A percentile compares a stretch with the other conserved stretches of the same genome.
Conservation (phyloP, 225 moss, liverwort and hornwort genomes). For the Straminergon stramineum region DNA sequence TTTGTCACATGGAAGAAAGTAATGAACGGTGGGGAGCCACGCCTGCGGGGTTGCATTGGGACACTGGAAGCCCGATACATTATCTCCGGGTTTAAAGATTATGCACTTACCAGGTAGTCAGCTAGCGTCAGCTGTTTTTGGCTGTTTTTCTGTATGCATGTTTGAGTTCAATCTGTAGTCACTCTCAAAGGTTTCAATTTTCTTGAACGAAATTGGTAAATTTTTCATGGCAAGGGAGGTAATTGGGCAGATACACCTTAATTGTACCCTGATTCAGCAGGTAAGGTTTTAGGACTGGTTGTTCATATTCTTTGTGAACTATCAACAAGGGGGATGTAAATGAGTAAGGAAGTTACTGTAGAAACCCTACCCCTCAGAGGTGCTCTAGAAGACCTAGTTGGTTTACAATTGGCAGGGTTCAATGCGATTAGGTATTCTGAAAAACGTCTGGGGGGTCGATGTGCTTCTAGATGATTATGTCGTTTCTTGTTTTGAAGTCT, state of each 20-base stretch:
- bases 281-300: background rate
- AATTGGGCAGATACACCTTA: background rate
- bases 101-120: conserved; percentile 95
- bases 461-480: background rate
- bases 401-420: background rate
- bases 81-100: conserved; percentile 97
- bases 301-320: background rate
- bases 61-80: conserved; percentile 97
- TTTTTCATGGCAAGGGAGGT: background rate
- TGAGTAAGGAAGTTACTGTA: background rate
- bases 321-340: background rate
- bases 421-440: background rate
- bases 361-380: background rate
- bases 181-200: background rate
- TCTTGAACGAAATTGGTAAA: background rate
- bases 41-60: conserved; percentile 98
- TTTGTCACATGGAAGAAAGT: conserved; percentile 99
- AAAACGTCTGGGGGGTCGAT: background rate
- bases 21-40: conserved; percentile 95
- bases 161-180: background rate
- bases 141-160: background rate
- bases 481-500: background rate
- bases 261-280: background rate
- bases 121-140: background rate
- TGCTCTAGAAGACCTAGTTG: background rate